Conservation (phyloP, 129 eudicot species). For the Gnaphalium uliginosum region DNA sequence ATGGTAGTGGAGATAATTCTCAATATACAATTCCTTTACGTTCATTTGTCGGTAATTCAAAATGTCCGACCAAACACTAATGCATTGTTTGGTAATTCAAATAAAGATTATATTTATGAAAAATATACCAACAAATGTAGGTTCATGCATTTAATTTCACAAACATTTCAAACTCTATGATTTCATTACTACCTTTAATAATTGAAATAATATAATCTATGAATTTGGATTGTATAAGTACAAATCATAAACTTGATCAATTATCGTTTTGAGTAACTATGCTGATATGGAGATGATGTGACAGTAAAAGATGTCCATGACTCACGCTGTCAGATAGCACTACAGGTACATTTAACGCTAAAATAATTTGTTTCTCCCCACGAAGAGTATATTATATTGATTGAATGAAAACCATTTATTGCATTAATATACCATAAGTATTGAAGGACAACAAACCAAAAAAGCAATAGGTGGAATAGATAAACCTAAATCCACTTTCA, state of each 20-base stretch:
- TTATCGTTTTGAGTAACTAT: too few species aligned
- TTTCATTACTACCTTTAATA: too few species aligned
- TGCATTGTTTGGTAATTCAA: constrained; percentile 24
- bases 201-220: too few species aligned
- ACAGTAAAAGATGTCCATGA: too few species aligned
- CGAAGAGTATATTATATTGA: too few species aligned
- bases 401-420: not conserved
- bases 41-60: constrained; percentile 30
- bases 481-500: not conserved
- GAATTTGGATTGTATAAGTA: too few species aligned
- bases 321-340: too few species aligned
- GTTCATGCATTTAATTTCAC: not conserved
- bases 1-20: constrained; percentile 27
- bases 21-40: constrained; percentile 9
- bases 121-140: not conserved
- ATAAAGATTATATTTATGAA: too few species aligned
- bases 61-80: constrained; percentile 39
- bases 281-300: too few species aligned
- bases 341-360: too few species aligned
- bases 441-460: not conserved
- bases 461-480: not conserved
- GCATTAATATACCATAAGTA: not conserved
- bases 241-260: too few species aligned
- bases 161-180: not conserved
- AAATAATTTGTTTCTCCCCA: too few species aligned